Base-by-base conservation (phyloP, 768 basidiomycete species). In the Crepidotus variabilis region DNA sequence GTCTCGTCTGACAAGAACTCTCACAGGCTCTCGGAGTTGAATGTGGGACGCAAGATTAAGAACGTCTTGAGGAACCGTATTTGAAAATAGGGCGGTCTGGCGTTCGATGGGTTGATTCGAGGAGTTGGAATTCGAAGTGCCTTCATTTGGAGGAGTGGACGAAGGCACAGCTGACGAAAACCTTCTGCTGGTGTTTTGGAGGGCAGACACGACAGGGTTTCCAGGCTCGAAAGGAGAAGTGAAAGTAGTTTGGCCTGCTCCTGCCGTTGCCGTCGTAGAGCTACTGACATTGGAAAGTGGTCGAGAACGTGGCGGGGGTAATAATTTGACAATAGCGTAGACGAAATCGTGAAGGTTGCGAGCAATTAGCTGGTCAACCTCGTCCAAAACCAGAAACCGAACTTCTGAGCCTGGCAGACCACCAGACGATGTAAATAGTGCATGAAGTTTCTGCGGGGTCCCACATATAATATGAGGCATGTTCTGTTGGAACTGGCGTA, bases 41-140 rank as follows among this genome's bases (percentile, higher is more conserved):
- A 99, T 94, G 3, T 90, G 86, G 53, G 92, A 86, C 1, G 94
- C 94, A 43, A 99, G 86, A 69, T 95, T 98, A 60, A 99, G 83
- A 10, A 99, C 97, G 67, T 99, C 97, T 68, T 96, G 94, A 14
- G 94, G 96, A 16, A 97, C 95, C 2, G 97, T 99, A 69, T 98
- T 98, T 35, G 94, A 96, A 72, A 98, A 98, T n/a, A 93, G 77
- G 6, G 91, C 92, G 3, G 92, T 93, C 71, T 95, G 94, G 22
- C 94, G 86, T 62, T 95, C 93, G 48, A 88, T 79, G 0, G 67
- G 59, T 46, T 65, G 69, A 21, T 13, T 52, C 13, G 76, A 59
- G 20, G 69, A 64, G n/a, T 64, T 72, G 20, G 65, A 63, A 24
- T 52, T 57, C 2, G 59, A 48, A 22, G 60, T 45, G 22, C 62